Conservation (phyloP, 140 eudicot species). For the Erigeron philadelphicus region DNA sequence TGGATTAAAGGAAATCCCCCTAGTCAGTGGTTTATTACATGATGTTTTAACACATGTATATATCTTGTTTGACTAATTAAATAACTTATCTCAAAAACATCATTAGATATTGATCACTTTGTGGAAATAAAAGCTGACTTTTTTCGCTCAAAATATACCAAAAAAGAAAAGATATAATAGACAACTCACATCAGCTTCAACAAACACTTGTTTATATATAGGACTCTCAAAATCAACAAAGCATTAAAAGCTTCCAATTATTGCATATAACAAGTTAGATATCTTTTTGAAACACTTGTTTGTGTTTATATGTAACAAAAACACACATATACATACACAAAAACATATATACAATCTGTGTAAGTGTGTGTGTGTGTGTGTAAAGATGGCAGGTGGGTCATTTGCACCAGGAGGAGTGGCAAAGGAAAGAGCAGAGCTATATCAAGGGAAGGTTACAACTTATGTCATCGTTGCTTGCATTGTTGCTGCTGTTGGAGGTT, state of each 20-base stretch:
- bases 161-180: not conserved
- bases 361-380: constrained; percentile 13
- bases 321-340: constrained; percentile 6
- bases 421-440: constrained; percentile 65
- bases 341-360: not conserved
- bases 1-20: no score
- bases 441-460: constrained; percentile 66
- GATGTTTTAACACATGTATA: no score
- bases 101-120: not conserved
- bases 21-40: no score
- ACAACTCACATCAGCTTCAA: constrained; percentile 13
- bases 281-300: constrained; percentile 22
- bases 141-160: constrained; percentile 3
- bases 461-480: constrained; percentile 70
- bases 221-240: constrained; percentile 21
- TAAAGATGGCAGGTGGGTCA: constrained; percentile 72
- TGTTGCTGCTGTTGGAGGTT: constrained; percentile 86
- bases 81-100: no score
- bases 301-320: not conserved
- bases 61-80: no score
- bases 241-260: constrained; percentile 3
- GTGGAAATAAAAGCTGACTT: constrained; percentile 7
- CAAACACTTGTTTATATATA: constrained; percentile 19
- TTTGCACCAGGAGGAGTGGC: constrained; percentile 58
- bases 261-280: constrained; percentile 14